phyloP scores from a whole-genome alignment of 352 stramenopile genomes.

The Phytophthora rubi region DNA sequence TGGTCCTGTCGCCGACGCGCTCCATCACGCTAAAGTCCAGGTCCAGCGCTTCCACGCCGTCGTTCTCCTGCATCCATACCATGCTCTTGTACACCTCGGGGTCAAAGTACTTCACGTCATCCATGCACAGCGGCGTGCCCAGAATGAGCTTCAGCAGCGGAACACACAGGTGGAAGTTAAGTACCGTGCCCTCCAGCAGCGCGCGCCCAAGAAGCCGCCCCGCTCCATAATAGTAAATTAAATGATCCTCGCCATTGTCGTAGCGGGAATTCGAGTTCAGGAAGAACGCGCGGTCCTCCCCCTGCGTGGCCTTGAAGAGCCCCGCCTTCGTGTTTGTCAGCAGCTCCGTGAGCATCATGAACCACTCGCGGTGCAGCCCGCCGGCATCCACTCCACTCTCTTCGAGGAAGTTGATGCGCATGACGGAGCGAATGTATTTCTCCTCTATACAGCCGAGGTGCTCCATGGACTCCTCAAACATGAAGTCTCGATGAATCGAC shows the following conservation, averaged over 20 bases:
- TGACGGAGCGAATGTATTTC: conserved; percentile 59
- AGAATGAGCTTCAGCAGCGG: conserved; percentile 98
- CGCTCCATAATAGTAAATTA: conserved; percentile 67
- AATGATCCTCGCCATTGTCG: conserved; percentile 68
- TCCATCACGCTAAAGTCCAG: conserved; percentile 73
- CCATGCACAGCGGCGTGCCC: conserved; percentile 93
- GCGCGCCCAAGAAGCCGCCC: conserved; percentile 66
- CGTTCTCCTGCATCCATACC: conserved; percentile 70
- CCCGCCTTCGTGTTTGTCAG: conserved; percentile 54
- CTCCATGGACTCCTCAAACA: conserved; percentile 76
- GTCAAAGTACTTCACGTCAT: conserved; percentile 92
- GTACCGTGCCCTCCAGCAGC: conserved; percentile 92
- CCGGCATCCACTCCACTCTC: conserved; percentile 87
- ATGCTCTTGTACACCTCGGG: conserved; percentile 66
- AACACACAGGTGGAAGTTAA: conserved; percentile 94
- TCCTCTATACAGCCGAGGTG: conserved; percentile 60
- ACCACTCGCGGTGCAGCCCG: conserved; percentile 91
- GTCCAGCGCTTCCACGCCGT: conserved; percentile 55
- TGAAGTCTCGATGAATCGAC: conserved; percentile 52
- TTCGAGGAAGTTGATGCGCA: conserved; percentile 82
- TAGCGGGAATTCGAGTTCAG: conserved; percentile 70
- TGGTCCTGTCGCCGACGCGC: conserved; percentile 31
- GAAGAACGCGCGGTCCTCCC: conserved; percentile 61
- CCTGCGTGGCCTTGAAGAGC: conserved; percentile 62
- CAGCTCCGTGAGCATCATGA: conserved; percentile 75